Evolutionary conservation across 1,139 yeast genomes (phyloP), one percentile per base, ranked within the genome.

Genomic region (Taphrina pruni): DNA sequence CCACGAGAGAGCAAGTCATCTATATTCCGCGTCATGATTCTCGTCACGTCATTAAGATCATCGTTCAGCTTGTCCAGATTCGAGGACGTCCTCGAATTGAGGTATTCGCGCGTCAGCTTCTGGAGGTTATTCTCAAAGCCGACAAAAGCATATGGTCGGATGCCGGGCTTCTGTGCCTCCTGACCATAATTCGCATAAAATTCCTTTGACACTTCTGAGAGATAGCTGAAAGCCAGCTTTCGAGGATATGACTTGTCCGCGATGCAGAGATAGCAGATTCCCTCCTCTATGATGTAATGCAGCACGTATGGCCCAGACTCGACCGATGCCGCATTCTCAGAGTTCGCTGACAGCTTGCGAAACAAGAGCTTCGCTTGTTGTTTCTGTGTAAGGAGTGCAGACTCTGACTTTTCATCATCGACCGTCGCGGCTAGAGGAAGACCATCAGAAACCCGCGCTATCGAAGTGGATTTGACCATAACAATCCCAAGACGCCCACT

Each of bases 1-100:
- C 99, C 99, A 76, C 99, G 85, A 79, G 94, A 93, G 60, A 94
- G 83, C 75, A 94, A 81, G 78, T 94, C 99, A 77, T 94, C 98
- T 70, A 94, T 94, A 78, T 94, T 94, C 75, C 93, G 93, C 70
- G 97, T 91, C 97, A 94, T 90, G 71, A 94, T 96, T 74, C 90
- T 87, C 74, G 94, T 92, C 64, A 95, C 99, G 75, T 95, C 99
- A 66, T 90, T 92, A 74, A 94, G 82, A 75, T 95, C 99, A 66
- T 86, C 85, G 78, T 93, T 92, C 74, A 94, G 82, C 76, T 86
- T 87, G 79, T 94, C 97, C 76, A 94, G 82, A 76, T 92, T 94
- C 51, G 66, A 72, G 60, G 88, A 86, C 73, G 92, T 95, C 71
- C 97, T 84, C 72, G 93, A 90, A 78, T 94, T 97, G 74, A 90